Percentiles rank a stretch among this genome's conserved stretches.
Conservation (phyloP, 352 stramenopile genomes). For the Elongisporangium prolatum region DNA sequence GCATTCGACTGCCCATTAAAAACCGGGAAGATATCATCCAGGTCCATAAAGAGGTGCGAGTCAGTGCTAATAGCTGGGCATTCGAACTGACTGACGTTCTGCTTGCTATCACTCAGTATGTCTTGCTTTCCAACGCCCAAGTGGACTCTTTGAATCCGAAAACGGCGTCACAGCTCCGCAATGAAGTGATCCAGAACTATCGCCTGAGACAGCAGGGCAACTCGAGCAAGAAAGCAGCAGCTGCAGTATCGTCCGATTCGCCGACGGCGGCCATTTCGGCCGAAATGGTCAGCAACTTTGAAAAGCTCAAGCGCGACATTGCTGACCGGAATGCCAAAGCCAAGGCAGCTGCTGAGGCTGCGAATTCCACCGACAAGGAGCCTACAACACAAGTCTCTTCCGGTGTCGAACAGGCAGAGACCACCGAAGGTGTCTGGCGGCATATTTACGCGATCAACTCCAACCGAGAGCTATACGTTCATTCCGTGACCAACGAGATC, state of each 20-base stretch:
- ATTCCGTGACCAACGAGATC: slow-evolving; percentile 73
- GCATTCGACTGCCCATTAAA: slow-evolving; percentile 51
- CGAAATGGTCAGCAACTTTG: slow-evolving; percentile 74
- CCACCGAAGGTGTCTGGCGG: slow-evolving; percentile 48
- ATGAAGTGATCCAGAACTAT: slow-evolving; percentile 71
- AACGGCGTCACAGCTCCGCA: slow-evolving; percentile 43
- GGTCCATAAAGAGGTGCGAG: slow-evolving; percentile 81
- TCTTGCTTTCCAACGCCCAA: slow-evolving; percentile 74
- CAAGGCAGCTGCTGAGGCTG: slow-evolving; percentile 17
- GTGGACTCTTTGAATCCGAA: slow-evolving; percentile 79
- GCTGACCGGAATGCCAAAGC: slow-evolving; percentile 46
- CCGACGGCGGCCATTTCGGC: slow-evolving; percentile 27
- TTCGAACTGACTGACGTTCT: slow-evolving; percentile 3
- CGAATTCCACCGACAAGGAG: slow-evolving; percentile 5
- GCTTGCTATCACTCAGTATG: slow-evolving; percentile 35
- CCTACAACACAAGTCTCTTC: slow-evolving; percentile 1
- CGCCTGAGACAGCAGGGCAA: slow-evolving; percentile 40
- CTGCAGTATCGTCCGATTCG: slow-evolving; percentile 24
- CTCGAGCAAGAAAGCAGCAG: slow-evolving; percentile 18
- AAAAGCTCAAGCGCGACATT: slow-evolving; percentile 66
- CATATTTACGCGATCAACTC: slow-evolving; percentile 62
- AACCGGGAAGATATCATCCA: slow-evolving; percentile 84
- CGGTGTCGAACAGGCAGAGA: not conserved
- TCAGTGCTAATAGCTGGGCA: not conserved
- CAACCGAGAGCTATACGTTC: slow-evolving; percentile 72